Base-by-base conservation (phyloP, 495 filamentous ascomycete species). In the Geoglossum glabrum region DNA sequence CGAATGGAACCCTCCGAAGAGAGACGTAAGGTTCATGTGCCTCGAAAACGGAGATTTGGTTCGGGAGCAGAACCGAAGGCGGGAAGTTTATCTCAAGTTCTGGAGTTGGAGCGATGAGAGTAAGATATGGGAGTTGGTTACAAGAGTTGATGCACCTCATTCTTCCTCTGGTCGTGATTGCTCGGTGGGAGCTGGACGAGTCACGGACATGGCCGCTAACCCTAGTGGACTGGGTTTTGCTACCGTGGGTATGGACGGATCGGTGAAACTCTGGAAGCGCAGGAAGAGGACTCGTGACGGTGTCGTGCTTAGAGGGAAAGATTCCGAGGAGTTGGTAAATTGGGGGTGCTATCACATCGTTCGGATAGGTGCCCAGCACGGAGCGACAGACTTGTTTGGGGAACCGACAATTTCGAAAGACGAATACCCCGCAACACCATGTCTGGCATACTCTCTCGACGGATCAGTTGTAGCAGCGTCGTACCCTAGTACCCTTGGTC, bases 101-200 rank as follows among this genome's bases (percentile, higher is more conserved):
- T 99, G 92, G 92, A 76, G 76, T 56, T 87, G 86, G 75, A 78
- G 76, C 40, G 67, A 74, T 23, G 76, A 79, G 33, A 75, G 73
- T 33, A 73, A 74, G 43, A 66, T 72, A 1, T 87, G 90, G 76
- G 79, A 86, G 64, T 70, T 97, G 13, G 78, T 85, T 30, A 83
- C 87, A 7, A 76, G 90, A 21, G 79, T 97, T 43, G 86, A 95
- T 66, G 74, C 79, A 13, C 90, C 92, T 17, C 92, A 99, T 70
- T 74, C 23, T 5, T 45, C 77, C 50, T 61, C 64, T 50, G 66
- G 65, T n/a, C 69, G 55, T 38, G 60, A 62, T 10, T 21, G 23
- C 6, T 28, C 5, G 0, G 15, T 21, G 5, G 61, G 68, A 17
- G 69, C 79, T 1, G 76, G 81, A 13, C 67, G 74, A 15, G 73